These are phyloP conservation scores for Thalia dealbata DNA, from an alignment of 176 grass and related monocot genomes.

Conservation along the genomic window DNA sequence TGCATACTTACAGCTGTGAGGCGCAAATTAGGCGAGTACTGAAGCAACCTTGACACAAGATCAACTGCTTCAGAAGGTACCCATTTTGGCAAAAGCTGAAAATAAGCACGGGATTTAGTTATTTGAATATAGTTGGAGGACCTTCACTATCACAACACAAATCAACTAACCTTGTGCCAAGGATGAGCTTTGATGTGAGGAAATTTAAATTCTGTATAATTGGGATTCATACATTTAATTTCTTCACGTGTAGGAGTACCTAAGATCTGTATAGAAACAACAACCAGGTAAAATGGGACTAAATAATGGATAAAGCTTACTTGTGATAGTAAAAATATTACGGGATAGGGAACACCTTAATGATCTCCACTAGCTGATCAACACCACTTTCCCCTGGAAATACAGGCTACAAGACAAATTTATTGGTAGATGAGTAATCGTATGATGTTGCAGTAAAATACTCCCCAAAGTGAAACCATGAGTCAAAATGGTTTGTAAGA, in stretches of 20 bases:
- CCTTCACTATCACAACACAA: background rate
- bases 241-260: constrained; percentile 17
- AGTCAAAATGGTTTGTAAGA: too few species aligned
- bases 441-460: background rate
- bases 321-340: background rate
- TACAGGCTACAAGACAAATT: constrained; percentile 8
- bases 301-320: background rate
- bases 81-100: constrained; percentile 10
- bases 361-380: constrained; percentile 22
- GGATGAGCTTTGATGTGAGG: constrained; percentile 18
- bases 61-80: constrained; percentile 14
- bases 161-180: constrained; percentile 17
- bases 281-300: background rate
- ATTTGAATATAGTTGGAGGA: background rate
- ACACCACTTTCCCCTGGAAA: constrained; percentile 21
- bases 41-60: constrained; percentile 12
- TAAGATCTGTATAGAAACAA: background rate
- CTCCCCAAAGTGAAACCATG: too few species aligned
- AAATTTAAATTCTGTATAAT: constrained; percentile 19
- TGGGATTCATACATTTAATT: constrained; percentile 19
- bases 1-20: constrained; percentile 8
- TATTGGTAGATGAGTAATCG: background rate
- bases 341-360: constrained; percentile 1
- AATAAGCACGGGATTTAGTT: background rate
- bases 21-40: constrained; percentile 18